Evolutionary conservation across 2,329 filamentous ascomycete genomes (phyloP), one percentile per base, ranked within the genome.

Genomic region (Ophiostoma himal-ulmi): DNA sequence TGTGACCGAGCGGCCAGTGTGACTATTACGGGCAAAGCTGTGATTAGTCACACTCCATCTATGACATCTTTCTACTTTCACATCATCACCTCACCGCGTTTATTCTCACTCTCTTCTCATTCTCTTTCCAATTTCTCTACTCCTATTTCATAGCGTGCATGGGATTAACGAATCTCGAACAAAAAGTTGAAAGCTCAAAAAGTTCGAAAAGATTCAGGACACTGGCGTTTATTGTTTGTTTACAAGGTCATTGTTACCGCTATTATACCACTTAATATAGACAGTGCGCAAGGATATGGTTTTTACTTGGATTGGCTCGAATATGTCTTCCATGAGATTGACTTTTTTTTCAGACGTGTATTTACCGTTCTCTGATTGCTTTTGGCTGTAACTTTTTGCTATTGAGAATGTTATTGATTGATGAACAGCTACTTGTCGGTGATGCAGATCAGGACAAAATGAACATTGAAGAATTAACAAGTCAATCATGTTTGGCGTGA

Each of bases 1-100:
- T 30, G 81, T 86, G 5, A 86, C 81, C 65, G 85, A 87, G 44
- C 69, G 68, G 10, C 66, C 68, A 11, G 13, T 39, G 36, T 67
- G 39, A 68, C 44, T n/a, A 52, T 54, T n/a, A 14, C 57, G 57
- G 10, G 60, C 60, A n/a, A 30, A 30, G 30, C 20, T 64, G 34
- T 64, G 37, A 30, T 20, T 7, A 11, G 57, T 36, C 26, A 17
- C 30, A 22, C 26, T 60, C 54, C 20, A 30, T 60, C 54, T 60
- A 10, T 30, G 2, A 5, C 7, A 48, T 48, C 17, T 48, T 20
- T 48, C 44, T 48, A 48, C 44, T 44, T 17, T 44, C 37, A 39
- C 37, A 39, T 10, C 37, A 39, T 11, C 11, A 39, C 37, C 37
- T 39, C 5, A 20, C 44, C 13, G 13, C 44, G 1, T 48, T 17